Conservation (phyloP, 1,284 basidiomycete species). For the Moniliophthora roreri region DNA sequence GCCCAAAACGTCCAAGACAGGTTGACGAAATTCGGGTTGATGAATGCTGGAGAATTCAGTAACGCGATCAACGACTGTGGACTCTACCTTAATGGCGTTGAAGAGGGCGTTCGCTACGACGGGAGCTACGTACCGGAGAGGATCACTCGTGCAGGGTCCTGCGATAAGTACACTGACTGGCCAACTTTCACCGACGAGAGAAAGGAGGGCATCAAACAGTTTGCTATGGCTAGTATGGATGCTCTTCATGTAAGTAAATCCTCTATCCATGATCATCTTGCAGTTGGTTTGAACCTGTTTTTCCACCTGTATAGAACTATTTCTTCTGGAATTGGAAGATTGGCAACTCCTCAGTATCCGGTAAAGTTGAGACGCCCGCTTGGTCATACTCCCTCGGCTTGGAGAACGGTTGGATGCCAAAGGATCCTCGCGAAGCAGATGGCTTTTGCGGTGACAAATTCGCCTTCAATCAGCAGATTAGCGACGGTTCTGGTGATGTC, state of each 20-base stretch:
- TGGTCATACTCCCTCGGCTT: slow-evolving; percentile 91
- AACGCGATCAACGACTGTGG: slow-evolving; percentile 87
- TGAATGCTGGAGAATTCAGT: slow-evolving; percentile 80
- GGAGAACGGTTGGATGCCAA: slow-evolving; percentile 83
- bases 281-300: neutral
- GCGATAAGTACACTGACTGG: slow-evolving; percentile 73
- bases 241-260: slow-evolving; percentile 63
- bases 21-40: slow-evolving; percentile 72
- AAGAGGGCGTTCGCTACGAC: slow-evolving; percentile 74
- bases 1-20: slow-evolving; percentile 56
- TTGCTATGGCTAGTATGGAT: slow-evolving; percentile 83
- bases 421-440: slow-evolving; percentile 71
- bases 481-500: slow-evolving; percentile 62
- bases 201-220: slow-evolving; percentile 63
- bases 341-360: slow-evolving; percentile 62
- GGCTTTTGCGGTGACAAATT: slow-evolving; percentile 66
- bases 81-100: slow-evolving; percentile 79
- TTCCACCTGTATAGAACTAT: slow-evolving; percentile 67
- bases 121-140: slow-evolving; percentile 51
- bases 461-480: slow-evolving; percentile 72
- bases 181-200: slow-evolving; percentile 56
- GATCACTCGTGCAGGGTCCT: slow-evolving; percentile 50
- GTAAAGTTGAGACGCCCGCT: slow-evolving; percentile 75
- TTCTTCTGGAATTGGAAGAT: slow-evolving; percentile 99
- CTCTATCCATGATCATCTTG: no score